These are phyloP conservation scores for Venturia nashicola DNA, from an alignment of 2,329 filamentous ascomycete genomes.

Conservation along the genomic window DNA sequence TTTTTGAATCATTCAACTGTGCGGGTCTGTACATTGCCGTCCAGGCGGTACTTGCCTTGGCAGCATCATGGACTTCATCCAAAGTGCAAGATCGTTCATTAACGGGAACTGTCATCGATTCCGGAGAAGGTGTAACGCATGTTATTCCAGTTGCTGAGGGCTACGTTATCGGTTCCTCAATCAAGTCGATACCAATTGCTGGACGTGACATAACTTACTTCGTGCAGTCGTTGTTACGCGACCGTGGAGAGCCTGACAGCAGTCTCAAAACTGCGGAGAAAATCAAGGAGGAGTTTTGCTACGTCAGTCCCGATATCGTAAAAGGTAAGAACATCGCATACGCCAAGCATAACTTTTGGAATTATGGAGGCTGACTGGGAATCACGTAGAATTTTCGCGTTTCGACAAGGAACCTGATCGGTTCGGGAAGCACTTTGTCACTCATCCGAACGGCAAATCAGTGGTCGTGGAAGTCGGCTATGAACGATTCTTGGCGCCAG, in stretches of 20 bases:
- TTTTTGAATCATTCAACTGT: conserved; percentile 99
- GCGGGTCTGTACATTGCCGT: conserved; percentile 98
- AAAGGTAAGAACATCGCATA: conserved; percentile 38
- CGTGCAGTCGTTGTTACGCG: conserved; percentile 87
- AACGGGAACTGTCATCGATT: conserved; percentile 96
- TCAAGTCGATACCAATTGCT: conserved; percentile 97
- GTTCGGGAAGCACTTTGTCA: conserved; percentile 82
- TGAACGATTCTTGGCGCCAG: conserved; percentile 92
- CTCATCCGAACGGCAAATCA: conserved; percentile 72
- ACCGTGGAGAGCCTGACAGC: conserved; percentile 92
- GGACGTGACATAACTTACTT: conserved; percentile 98
- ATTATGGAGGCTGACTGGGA: not conserved
- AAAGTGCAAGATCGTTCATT: conserved; percentile 94
- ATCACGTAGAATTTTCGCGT: conserved; percentile 59
- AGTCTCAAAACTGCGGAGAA: conserved; percentile 94
- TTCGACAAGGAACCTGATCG: conserved; percentile 88
- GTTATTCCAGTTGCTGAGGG: conserved; percentile 97
- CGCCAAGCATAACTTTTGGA: not conserved
- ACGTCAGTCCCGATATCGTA: conserved; percentile 96
- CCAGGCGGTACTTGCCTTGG: conserved; percentile 89
- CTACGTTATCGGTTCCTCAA: conserved; percentile 97
- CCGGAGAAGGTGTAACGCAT: conserved; percentile 96
- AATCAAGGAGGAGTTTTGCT: conserved; percentile 98
- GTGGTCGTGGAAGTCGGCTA: conserved; percentile 89
- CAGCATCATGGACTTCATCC: conserved; percentile 95